Conservation (phyloP, 2,329 filamentous ascomycete species). For the Pleurostoma richardsiae region DNA sequence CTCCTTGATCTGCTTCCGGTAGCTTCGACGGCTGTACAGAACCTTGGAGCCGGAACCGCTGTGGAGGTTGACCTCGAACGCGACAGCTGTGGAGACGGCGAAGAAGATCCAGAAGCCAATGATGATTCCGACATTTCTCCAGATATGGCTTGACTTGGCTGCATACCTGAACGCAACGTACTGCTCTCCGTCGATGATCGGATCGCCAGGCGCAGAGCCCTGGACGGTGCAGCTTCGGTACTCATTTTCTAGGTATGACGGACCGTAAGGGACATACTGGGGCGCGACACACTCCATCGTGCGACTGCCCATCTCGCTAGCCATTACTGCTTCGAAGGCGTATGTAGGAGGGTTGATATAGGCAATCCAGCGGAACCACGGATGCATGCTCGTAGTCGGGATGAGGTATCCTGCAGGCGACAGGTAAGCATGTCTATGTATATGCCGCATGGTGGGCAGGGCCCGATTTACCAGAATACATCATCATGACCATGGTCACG, state of each 20-base stretch:
- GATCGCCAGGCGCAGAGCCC: background rate
- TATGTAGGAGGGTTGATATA: background rate
- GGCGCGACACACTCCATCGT: constrained; percentile 1
- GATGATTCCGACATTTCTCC: background rate
- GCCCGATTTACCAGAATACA: background rate
- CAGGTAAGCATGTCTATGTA: background rate
- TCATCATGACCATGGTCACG: background rate
- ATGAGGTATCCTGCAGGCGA: background rate
- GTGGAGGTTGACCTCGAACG: constrained; percentile 1
- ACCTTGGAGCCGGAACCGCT: background rate
- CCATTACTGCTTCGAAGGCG: background rate
- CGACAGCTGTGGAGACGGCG: constrained; percentile 1
- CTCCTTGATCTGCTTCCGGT: constrained; percentile 11
- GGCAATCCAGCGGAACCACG: background rate
- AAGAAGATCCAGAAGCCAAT: background rate
- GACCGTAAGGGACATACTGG: constrained; percentile 2
- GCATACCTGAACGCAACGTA: constrained; percentile 1
- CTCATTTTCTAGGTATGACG: background rate
- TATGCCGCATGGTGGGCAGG: background rate
- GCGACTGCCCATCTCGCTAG: background rate
- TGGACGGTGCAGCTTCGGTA: background rate
- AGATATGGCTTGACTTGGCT: background rate
- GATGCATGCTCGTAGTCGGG: background rate
- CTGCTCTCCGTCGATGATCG: background rate
- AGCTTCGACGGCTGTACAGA: background rate